Evolutionary conservation across 1,139 yeast genomes (phyloP).

Genomic region (Lodderomyces orthopsilosis): DNA sequence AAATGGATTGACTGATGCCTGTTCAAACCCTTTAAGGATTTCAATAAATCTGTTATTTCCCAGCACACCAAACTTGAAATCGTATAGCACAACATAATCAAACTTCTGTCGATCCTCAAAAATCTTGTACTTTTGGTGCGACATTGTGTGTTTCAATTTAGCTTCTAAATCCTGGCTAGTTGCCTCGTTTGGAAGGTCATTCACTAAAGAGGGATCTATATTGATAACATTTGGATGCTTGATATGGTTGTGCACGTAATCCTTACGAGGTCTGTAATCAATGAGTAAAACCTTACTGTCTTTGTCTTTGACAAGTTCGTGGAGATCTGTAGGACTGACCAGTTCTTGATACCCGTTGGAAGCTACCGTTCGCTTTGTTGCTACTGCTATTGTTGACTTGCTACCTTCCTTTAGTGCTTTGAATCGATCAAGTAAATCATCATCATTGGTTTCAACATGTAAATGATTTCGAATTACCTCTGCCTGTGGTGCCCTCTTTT

Average conservation of each 20-base stretch:
- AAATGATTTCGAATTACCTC: neutral
- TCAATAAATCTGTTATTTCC: conserved; percentile 28
- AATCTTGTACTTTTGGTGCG: conserved; percentile 48
- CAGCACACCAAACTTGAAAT: conserved; percentile 33
- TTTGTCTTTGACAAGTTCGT: conserved; percentile 1
- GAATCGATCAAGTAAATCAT: conserved; percentile 23
- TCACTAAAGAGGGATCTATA: conserved; percentile 54
- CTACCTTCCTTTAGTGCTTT: conserved; percentile 13
- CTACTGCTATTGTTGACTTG: too few relatives aligned
- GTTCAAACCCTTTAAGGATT: conserved; percentile 20
- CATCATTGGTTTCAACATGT: conserved; percentile 9
- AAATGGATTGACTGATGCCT: conserved; percentile 33
- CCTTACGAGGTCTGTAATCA: conserved; percentile 62
- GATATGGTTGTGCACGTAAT: conserved; percentile 61
- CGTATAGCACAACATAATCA: conserved; percentile 64
- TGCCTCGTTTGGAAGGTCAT: conserved; percentile 15
- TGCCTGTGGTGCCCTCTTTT: neutral
- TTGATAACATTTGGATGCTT: conserved; percentile 55
- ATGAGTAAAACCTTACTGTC: conserved; percentile 42
- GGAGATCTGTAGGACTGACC: conserved; percentile 10
- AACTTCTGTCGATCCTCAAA: conserved; percentile 54
- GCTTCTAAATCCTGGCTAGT: conserved; percentile 62
- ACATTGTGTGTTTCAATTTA: conserved; percentile 51
- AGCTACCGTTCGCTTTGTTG: neutral
- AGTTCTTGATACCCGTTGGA: conserved; percentile 1